Evolutionary conservation across 179 eudicot genomes (phyloP).

Genomic region (Carnegiea gigantea): DNA sequence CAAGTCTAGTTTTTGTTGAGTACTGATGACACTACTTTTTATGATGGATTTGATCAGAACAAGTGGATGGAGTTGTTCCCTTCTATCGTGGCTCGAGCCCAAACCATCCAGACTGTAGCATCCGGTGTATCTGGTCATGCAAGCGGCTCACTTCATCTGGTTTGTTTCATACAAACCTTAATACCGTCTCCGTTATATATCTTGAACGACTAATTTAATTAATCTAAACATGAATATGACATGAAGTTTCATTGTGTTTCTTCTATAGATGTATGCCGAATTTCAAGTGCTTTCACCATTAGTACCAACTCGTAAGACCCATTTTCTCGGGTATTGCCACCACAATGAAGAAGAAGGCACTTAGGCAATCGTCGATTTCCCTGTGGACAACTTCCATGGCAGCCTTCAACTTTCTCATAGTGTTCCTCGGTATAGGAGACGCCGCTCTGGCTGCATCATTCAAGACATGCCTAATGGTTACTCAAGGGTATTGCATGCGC

Average conservation of each 20-base stretch:
- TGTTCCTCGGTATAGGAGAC: conserved; percentile 59
- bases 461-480: conserved; percentile 99
- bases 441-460: conserved; percentile 89
- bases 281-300: conserved; percentile 76
- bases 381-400: conserved; percentile 65
- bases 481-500: conserved; percentile 53
- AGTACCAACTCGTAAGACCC: conserved; percentile 81
- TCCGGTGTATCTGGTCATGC: conserved; percentile 73
- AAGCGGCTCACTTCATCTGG: conserved; percentile 86
- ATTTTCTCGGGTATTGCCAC: conserved; percentile 83
- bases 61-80: conserved; percentile 96
- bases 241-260: neutral
- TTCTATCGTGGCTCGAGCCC: conserved; percentile 76
- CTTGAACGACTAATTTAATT: too few relatives aligned
- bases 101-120: conserved; percentile 71
- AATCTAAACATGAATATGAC: neutral
- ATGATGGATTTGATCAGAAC: conserved; percentile 34
- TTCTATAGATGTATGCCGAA: conserved; percentile 77
- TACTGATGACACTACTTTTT: neutral
- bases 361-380: conserved; percentile 91
- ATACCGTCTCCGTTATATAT: neutral
- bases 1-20: neutral
- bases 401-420: conserved; percentile 41
- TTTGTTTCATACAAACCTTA: conserved; percentile 25
- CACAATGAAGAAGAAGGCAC: conserved; percentile 81